These are phyloP conservation scores for Rhizopus sp. DNA, from an alignment of 371 early-diverging fungal genomes.

Conservation along the genomic window DNA sequence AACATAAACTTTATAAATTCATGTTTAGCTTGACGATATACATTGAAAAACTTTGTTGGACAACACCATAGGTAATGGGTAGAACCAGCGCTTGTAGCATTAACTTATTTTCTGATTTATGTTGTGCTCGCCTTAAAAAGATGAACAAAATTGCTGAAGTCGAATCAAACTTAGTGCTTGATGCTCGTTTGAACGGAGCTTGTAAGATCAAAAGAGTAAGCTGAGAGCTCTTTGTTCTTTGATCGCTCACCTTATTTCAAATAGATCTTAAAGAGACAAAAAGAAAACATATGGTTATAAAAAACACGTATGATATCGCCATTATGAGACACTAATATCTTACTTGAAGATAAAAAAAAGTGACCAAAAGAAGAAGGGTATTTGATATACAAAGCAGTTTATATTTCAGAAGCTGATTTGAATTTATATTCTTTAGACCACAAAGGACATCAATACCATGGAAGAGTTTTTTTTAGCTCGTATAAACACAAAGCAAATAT, in stretches of 20 bases:
- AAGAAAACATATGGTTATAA: background rate
- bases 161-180: background rate
- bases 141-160: background rate
- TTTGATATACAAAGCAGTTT: background rate
- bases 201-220: background rate
- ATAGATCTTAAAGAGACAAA: background rate
- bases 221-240: background rate
- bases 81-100: no score
- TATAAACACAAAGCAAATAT: background rate
- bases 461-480: background rate
- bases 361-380: background rate
- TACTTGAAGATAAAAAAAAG: conserved; percentile 1
- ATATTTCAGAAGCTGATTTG: background rate
- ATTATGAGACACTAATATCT: background rate
- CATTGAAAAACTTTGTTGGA: no score
- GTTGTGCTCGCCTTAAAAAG: background rate
- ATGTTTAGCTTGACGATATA: no score
- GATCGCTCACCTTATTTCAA: background rate
- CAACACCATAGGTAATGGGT: no score
- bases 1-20: no score
- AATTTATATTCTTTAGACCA: background rate
- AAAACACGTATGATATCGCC: background rate
- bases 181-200: background rate
- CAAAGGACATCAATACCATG: background rate
- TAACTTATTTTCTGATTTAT: no score